These are phyloP conservation scores for Pseudogymnoascus sp. DNA, from an alignment of 2,329 filamentous ascomycete species.

Conservation along the genomic window DNA sequence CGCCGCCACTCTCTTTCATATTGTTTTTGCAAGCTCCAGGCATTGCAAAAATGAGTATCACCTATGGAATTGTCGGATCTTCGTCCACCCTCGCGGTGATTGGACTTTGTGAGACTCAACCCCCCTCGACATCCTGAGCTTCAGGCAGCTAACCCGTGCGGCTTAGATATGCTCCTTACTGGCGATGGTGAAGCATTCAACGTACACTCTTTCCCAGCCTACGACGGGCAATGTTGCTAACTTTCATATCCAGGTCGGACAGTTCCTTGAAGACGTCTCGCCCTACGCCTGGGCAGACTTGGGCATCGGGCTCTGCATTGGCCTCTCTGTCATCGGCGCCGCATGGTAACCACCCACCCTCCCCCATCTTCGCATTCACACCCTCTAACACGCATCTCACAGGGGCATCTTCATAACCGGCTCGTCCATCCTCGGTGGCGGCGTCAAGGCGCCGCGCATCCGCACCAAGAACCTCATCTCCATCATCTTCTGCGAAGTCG, in stretches of 20 bases:
- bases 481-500: slow-evolving; percentile 99
- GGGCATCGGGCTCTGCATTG: slow-evolving; percentile 91
- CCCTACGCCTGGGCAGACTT: slow-evolving; percentile 89
- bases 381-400: slow-evolving; percentile 16
- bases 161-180: slow-evolving; percentile 93
- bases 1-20: slow-evolving; percentile 4
- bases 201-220: slow-evolving; percentile 42
- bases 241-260: slow-evolving; percentile 59
- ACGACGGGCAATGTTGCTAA: slow-evolving; percentile 19
- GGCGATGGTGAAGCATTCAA: slow-evolving; percentile 95
- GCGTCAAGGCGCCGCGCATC: slow-evolving; percentile 93
- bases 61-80: slow-evolving; percentile 63
- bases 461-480: slow-evolving; percentile 99
- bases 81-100: slow-evolving; percentile 63
- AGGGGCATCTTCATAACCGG: slow-evolving; percentile 99
- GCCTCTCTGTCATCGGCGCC: slow-evolving; percentile 90
- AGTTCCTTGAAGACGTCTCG: slow-evolving; percentile 88
- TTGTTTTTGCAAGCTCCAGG: slow-evolving; percentile 9
- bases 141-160: slow-evolving; percentile 22
- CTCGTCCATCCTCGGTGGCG: slow-evolving; percentile 91
- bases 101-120: slow-evolving; percentile 62
- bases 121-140: slow-evolving; percentile 5
- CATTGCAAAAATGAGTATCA: slow-evolving; percentile 57
- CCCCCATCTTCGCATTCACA: background rate
- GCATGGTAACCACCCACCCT: slow-evolving; percentile 63